A percentile compares a stretch with the other conserved stretches of the same genome.
Evolutionary conservation across 495 filamentous ascomycete species (phyloP).

Genomic region (Lepidopterella palustris): DNA sequence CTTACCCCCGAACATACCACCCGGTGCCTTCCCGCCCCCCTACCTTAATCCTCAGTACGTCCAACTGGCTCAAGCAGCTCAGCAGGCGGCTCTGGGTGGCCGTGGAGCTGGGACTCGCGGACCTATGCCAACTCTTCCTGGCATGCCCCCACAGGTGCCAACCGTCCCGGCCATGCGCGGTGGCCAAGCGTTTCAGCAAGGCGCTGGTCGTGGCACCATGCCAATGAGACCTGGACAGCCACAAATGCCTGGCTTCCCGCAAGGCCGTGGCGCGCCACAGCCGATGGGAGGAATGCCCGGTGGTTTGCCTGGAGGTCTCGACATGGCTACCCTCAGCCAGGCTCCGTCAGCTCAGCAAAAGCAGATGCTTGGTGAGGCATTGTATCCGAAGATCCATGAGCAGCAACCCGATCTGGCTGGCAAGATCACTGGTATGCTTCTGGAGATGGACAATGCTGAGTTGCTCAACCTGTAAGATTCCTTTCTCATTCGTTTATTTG

Average conservation of each 20-base stretch:
- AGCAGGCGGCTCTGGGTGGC: conserved; percentile 60
- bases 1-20: conserved; percentile 62
- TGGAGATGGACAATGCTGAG: conserved; percentile 98
- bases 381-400: conserved; percentile 95
- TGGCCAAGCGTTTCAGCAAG: conserved; percentile 24
- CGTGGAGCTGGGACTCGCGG: conserved; percentile 67
- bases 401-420: conserved; percentile 92
- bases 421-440: conserved; percentile 99
- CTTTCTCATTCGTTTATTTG: conserved; percentile 3
- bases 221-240: conserved; percentile 24
- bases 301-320: conserved; percentile 37
- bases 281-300: conserved; percentile 36
- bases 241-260: conserved; percentile 40
- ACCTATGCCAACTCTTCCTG: conserved; percentile 65
- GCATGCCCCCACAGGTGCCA: conserved; percentile 58
- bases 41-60: conserved; percentile 35
- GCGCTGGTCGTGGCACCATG: conserved; percentile 17
- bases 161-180: conserved; percentile 58
- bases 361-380: conserved; percentile 92
- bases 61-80: conserved; percentile 38
- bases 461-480: conserved; percentile 86
- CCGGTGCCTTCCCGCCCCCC: conserved; percentile 44
- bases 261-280: conserved; percentile 42
- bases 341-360: conserved; percentile 73
- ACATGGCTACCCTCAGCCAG: conserved; percentile 44